Conservation (phyloP, 768 basidiomycete genomes). For the Trametes villosa region DNA sequence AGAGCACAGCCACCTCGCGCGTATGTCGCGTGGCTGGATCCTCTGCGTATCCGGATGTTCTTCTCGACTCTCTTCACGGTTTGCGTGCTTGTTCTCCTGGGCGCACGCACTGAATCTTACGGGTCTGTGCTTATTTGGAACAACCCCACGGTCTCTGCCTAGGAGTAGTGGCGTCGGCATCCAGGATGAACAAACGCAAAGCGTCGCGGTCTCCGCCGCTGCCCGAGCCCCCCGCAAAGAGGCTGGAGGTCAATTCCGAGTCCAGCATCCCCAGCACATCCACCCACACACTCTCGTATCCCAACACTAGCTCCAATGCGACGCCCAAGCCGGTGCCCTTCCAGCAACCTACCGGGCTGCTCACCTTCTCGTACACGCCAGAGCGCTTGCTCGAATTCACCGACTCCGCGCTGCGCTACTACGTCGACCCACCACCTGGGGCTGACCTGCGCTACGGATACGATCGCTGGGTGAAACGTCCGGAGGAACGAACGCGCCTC, state of each 20-base stretch:
- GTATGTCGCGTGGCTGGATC: not conserved
- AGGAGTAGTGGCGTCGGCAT: no score
- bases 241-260: not conserved
- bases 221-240: not conserved
- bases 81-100: no score
- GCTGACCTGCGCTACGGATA: conserved; percentile 75
- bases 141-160: no score
- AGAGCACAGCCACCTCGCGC: conserved; percentile 14
- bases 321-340: conserved; percentile 45
- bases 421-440: conserved; percentile 63
- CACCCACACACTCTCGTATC: conserved; percentile 27
- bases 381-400: conserved; percentile 61
- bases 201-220: not conserved
- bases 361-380: conserved; percentile 74
- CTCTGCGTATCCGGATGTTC: no score
- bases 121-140: no score
- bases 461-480: conserved; percentile 68
- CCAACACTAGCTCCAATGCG: conserved; percentile 24
- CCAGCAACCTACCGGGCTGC: conserved; percentile 69
- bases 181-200: not conserved
- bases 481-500: conserved; percentile 68
- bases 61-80: no score
- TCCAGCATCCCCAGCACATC: not conserved
- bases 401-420: conserved; percentile 74
- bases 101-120: no score